Evolutionary conservation across 2,329 filamentous ascomycete genomes (phyloP).

Genomic region (Pseudogymnoascus sp.): DNA sequence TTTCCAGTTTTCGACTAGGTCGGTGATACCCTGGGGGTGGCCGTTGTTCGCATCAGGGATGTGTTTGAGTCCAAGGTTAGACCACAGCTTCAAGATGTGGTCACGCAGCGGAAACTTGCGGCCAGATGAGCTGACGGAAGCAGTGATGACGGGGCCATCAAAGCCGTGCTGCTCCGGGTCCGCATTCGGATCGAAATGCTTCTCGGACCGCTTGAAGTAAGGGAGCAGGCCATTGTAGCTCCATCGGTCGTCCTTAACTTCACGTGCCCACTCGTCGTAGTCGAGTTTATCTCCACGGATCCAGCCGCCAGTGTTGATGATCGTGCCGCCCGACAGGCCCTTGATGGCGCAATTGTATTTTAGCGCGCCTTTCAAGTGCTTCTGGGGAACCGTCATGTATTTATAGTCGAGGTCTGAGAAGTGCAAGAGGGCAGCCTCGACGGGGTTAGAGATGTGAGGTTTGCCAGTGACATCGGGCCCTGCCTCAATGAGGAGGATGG

Average conservation of each 20-base stretch:
- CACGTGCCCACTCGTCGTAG: constrained; percentile 41
- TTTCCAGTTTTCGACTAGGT: constrained; percentile 29
- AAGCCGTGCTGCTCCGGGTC: constrained; percentile 26
- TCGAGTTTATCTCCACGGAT: constrained; percentile 39
- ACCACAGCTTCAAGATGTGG: constrained; percentile 34
- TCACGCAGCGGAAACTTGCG: constrained; percentile 37
- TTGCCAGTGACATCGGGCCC: constrained; percentile 28
- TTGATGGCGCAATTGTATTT: constrained; percentile 33
- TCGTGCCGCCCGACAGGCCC: constrained; percentile 37
- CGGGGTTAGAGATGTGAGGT: background rate
- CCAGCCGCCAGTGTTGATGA: constrained; percentile 38
- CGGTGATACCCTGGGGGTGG: constrained; percentile 26
- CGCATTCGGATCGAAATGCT: constrained; percentile 23
- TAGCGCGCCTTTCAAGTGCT: constrained; percentile 23
- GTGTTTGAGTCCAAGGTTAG: constrained; percentile 28
- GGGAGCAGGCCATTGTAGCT: constrained; percentile 41
- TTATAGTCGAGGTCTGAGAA: constrained; percentile 29
- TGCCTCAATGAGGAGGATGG: constrained; percentile 37
- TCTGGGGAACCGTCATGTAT: constrained; percentile 32
- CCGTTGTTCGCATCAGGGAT: constrained; percentile 28
- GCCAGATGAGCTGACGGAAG: constrained; percentile 27
- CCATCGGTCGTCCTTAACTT: constrained; percentile 39
- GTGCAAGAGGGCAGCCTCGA: constrained; percentile 1
- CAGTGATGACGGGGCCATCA: constrained; percentile 27
- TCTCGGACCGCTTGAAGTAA: constrained; percentile 39